phyloP scores from a whole-genome alignment of 2,329 filamentous ascomycete genomes.

The Penicillium sp. region DNA sequence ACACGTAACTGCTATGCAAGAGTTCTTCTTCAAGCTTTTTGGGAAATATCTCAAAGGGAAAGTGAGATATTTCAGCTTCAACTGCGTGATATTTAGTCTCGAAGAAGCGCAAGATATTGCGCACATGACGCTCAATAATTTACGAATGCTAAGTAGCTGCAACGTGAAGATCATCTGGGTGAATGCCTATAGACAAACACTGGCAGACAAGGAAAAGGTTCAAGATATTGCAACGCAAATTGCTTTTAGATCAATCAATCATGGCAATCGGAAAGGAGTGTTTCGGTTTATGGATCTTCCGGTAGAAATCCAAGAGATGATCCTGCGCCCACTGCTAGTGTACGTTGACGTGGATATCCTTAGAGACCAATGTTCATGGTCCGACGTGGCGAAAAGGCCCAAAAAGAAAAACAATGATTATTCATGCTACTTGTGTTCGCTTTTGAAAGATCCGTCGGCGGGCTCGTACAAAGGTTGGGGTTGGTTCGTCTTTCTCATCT shows the following conservation, averaged over 20 bases:
- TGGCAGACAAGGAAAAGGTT: neutral
- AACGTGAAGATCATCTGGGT: neutral
- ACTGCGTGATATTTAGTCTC: slow-evolving; percentile 20
- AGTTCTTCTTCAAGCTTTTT: slow-evolving; percentile 18
- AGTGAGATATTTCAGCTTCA: slow-evolving; percentile 21
- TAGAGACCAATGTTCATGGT: slow-evolving; percentile 1
- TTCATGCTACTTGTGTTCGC: neutral
- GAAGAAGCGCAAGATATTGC: slow-evolving; percentile 17
- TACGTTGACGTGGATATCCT: slow-evolving; percentile 16
- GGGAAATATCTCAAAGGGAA: slow-evolving; percentile 14
- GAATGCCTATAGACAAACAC: too few relatives aligned
- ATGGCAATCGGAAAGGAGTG: neutral
- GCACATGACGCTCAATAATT: slow-evolving; percentile 1
- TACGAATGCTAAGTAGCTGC: slow-evolving; percentile 2
- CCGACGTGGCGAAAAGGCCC: neutral
- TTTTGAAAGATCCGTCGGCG: neutral
- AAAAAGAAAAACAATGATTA: neutral
- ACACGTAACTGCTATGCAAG: neutral
- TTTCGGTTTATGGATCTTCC: slow-evolving; percentile 24
- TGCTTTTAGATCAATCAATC: neutral
- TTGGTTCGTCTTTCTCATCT: too few relatives aligned
- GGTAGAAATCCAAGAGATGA: slow-evolving; percentile 25
- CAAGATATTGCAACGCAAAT: neutral
- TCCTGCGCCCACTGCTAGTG: slow-evolving; percentile 19
- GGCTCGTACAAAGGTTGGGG: too few relatives aligned